Conservation (phyloP, 164 flowering plant genomes). For the Annona squamosa region DNA sequence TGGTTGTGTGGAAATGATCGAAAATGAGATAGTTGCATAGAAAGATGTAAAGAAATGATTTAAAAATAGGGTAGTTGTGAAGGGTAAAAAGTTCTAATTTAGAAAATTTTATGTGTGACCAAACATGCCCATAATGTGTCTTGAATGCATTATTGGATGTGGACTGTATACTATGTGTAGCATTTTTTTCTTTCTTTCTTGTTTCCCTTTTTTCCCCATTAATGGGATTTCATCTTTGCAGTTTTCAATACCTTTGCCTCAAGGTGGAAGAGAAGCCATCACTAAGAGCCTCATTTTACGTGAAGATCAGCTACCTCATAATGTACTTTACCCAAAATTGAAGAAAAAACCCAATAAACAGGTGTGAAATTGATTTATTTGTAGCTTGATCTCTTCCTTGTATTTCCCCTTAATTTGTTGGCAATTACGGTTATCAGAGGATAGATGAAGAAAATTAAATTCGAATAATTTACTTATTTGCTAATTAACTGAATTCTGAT, state of each 20-base stretch:
- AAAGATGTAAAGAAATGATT: too few relatives aligned
- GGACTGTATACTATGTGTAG: too few relatives aligned
- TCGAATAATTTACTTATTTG: neutral
- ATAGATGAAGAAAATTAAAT: neutral
- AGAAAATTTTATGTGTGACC: too few relatives aligned
- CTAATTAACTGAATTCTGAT: neutral
- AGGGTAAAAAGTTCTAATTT: too few relatives aligned
- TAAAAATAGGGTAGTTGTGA: too few relatives aligned
- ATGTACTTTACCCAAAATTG: constrained; percentile 61
- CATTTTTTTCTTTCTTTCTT: neutral
- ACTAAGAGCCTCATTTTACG: constrained; percentile 77
- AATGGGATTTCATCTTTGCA: constrained; percentile 23
- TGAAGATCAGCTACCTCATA: constrained; percentile 94
- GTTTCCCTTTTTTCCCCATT: neutral
- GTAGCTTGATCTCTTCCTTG: neutral
- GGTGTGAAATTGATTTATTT: constrained; percentile 25
- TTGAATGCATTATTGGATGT: too few relatives aligned
- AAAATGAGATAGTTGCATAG: too few relatives aligned
- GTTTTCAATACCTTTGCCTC: constrained; percentile 89
- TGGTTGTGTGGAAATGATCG: too few relatives aligned
- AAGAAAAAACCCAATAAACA: constrained; percentile 62
- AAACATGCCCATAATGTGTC: too few relatives aligned
- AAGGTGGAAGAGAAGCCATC: constrained; percentile 91
- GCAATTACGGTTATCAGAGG: neutral
- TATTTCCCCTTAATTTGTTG: neutral